Base-by-base conservation (phyloP, 177 flowering plant species). In the Vitis hybrid region DNA sequence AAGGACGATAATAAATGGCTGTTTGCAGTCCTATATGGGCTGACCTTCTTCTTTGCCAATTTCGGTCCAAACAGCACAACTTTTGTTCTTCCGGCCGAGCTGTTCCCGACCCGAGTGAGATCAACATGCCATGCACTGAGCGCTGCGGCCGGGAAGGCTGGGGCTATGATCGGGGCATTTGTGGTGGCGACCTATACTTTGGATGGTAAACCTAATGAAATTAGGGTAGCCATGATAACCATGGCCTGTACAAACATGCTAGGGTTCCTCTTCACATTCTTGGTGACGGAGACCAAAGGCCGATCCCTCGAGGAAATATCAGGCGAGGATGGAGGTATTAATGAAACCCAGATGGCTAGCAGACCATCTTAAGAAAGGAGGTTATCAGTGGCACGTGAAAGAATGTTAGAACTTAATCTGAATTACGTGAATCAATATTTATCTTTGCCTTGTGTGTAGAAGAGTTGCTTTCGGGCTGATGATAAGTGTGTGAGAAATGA, bases 1-100 rank as follows among this genome's bases (percentile, higher is more conserved):
- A 83, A 68, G 70, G 11, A 70, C 0, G 57, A 83, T 0, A 72
- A 81, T 60, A 46, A 55, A 0, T 24, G 3, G 56, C 17, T 79
- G 17, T 89, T 89, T 35, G 87, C 82, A 0, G 17, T 65, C 2
- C 35, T 86, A 1, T 89, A 89, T 51, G 90, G 84, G 0, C 72
- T 89, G 10, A 89, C 91, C 2, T 87, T 87, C 75, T 89, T 89
- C 77, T 89, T 87, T 57, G 91, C 88, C 15, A 89, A 89, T 62
- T 86, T 87, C 57, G 91, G 93, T 0, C 93, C 91, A 0, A 87
- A 89, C 66, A 82, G 87, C 66, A 89, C 91, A 1, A 89, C 91
- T 1, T 87, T 89, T 60, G 88, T 89, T 7, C 79, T 89, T 1
- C 91, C 91, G 24, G 93, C 90, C 2, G 91, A 87, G 77, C 72